phyloP scores from a whole-genome alignment of 2,329 filamentous ascomycete species.

The Xylariales sp. region DNA sequence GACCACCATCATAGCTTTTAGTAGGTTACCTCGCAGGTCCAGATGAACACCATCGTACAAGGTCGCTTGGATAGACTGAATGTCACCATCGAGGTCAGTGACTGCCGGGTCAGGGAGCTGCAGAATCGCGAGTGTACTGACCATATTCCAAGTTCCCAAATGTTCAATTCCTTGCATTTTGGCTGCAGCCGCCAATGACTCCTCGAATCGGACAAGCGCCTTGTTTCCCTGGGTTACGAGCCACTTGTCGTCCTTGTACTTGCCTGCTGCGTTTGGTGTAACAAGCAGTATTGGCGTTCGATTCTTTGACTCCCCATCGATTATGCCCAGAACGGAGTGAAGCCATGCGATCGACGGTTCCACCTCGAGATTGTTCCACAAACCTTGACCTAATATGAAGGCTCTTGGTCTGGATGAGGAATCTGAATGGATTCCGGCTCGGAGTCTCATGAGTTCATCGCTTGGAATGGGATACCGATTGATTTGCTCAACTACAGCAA shows the following conservation, averaged over 20 bases:
- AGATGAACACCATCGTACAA: constrained; percentile 44
- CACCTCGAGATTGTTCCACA: constrained; percentile 43
- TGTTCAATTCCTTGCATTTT: constrained; percentile 35
- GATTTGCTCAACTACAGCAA: constrained; percentile 35
- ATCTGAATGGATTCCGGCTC: constrained; percentile 26
- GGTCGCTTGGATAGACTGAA: constrained; percentile 36
- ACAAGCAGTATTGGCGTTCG: constrained; percentile 29
- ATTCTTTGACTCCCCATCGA: constrained; percentile 16
- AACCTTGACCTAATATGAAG: constrained; percentile 41
- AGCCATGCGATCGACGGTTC: constrained; percentile 36
- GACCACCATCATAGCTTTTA: constrained; percentile 45
- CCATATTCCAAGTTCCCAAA: constrained; percentile 47
- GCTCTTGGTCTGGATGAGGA: constrained; percentile 29
- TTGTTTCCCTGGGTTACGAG: constrained; percentile 42
- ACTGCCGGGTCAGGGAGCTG: neutral
- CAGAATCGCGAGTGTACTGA: neutral
- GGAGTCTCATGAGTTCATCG: constrained; percentile 34
- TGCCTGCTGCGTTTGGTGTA: constrained; percentile 41
- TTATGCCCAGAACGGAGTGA: constrained; percentile 28
- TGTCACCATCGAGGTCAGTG: neutral
- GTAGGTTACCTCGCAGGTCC: constrained; percentile 41
- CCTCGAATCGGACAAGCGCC: constrained; percentile 40
- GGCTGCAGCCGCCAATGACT: constrained; percentile 30
- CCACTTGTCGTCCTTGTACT: constrained; percentile 41
- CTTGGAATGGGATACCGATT: constrained; percentile 36